Evolutionary conservation across 2,329 filamentous ascomycete species (phyloP).

Genomic region (Triangularia setosa): DNA sequence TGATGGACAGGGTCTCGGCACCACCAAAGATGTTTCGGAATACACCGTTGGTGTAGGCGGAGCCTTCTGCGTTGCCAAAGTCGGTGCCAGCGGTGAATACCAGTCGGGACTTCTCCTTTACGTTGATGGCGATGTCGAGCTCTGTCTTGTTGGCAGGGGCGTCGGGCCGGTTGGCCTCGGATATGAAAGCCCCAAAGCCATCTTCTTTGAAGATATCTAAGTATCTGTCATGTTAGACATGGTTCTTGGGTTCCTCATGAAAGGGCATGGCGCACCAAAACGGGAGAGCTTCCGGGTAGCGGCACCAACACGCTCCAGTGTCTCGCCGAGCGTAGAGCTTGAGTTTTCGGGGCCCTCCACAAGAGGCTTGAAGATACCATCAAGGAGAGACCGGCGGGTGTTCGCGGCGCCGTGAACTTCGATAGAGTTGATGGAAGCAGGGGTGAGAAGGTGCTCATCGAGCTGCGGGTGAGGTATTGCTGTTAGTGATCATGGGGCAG

Average conservation of each 20-base stretch:
- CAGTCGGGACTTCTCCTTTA: conserved; percentile 75
- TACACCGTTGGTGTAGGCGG: conserved; percentile 81
- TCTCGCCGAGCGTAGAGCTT: conserved; percentile 75
- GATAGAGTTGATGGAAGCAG: conserved; percentile 82
- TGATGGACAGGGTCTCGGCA: conserved; percentile 81
- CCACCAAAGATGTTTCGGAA: conserved; percentile 93
- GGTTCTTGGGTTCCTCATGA: neutral
- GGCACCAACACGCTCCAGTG: conserved; percentile 66
- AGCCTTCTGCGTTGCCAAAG: conserved; percentile 88
- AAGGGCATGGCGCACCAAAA: conserved; percentile 60
- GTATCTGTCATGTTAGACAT: conserved; percentile 1
- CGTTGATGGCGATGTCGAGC: conserved; percentile 74
- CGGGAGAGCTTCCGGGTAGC: conserved; percentile 71
- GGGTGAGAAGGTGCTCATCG: conserved; percentile 76
- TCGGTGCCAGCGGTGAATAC: conserved; percentile 93
- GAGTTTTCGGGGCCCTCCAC: conserved; percentile 63
- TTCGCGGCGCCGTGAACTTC: conserved; percentile 77
- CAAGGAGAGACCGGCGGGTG: conserved; percentile 79
- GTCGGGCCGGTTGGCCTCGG: conserved; percentile 63
- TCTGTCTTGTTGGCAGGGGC: conserved; percentile 69
- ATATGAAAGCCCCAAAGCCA: conserved; percentile 76
- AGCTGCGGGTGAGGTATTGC: conserved; percentile 48
- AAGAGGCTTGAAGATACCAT: conserved; percentile 74
- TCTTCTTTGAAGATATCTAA: conserved; percentile 82
- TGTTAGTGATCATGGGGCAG: neutral